Conservation (phyloP, 164 flowering plant species). For the Tinospora cordifolia region DNA sequence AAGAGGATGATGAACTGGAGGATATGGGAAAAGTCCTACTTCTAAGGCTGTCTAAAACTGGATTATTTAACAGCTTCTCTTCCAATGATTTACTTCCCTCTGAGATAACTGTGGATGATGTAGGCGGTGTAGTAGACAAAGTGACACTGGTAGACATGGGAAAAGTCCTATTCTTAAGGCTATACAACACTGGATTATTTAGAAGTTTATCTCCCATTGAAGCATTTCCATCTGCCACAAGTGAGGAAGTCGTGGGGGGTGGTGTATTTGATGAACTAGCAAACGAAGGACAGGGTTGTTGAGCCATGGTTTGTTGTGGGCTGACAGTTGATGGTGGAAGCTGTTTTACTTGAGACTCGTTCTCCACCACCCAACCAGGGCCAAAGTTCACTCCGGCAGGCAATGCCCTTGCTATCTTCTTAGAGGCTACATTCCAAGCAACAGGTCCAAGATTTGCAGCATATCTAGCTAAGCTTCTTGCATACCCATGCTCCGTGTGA, state of each 20-base stretch:
- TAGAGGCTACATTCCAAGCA: conserved; percentile 66
- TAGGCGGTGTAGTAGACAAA: conserved; percentile 8
- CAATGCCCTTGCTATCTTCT: conserved; percentile 50
- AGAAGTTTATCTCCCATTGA: conserved; percentile 20
- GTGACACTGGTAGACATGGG: conserved; percentile 18
- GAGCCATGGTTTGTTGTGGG: not conserved
- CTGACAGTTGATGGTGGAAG: not conserved
- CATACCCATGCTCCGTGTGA: conserved; percentile 52
- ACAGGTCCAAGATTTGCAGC: conserved; percentile 75
- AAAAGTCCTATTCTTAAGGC: conserved; percentile 15
- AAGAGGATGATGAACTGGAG: conserved; percentile 16
- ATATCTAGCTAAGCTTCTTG: conserved; percentile 76
- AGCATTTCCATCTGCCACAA: conserved; percentile 19
- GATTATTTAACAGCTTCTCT: conserved; percentile 15
- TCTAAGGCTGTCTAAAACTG: conserved; percentile 16
- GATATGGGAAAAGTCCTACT: conserved; percentile 17
- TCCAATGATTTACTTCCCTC: conserved; percentile 18
- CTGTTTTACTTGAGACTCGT: conserved; percentile 19
- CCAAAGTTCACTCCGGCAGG: conserved; percentile 52
- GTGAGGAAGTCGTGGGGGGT: conserved; percentile 6
- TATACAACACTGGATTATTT: conserved; percentile 12
- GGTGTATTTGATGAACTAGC: conserved; percentile 6
- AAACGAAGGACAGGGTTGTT: conserved; percentile 15
- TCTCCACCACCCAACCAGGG: conserved; percentile 64
- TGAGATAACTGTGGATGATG: conserved; percentile 13